Evolutionary conservation across 2,329 filamentous ascomycete genomes (phyloP).

Genomic region (Beauveria sp.): DNA sequence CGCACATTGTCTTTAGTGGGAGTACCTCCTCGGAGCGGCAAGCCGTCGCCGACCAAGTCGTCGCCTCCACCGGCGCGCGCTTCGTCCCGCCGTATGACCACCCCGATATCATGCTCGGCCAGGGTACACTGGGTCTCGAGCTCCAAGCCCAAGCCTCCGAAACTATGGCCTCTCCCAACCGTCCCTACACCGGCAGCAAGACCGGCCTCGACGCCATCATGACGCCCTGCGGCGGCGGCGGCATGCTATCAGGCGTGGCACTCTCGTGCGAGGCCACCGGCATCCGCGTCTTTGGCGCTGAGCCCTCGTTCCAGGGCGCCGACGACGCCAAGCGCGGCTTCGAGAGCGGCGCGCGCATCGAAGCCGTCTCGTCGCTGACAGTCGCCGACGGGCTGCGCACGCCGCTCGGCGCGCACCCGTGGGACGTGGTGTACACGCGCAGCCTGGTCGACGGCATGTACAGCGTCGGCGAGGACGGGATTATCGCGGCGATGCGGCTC

Average conservation of each 20-base stretch:
- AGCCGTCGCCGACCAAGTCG: conserved; percentile 61
- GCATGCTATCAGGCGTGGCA: conserved; percentile 77
- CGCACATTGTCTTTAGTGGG: conserved; percentile 72
- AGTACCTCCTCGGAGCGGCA: conserved; percentile 75
- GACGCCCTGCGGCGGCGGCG: conserved; percentile 79
- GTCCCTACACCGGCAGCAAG: conserved; percentile 11
- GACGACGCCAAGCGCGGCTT: conserved; percentile 75
- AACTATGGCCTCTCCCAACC: conserved; percentile 32
- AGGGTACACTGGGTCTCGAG: conserved; percentile 85
- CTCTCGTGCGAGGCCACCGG: conserved; percentile 65
- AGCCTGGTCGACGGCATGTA: conserved; percentile 63
- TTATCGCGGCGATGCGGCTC: conserved; percentile 65
- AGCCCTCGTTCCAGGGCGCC: conserved; percentile 73
- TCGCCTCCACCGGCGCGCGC: conserved; percentile 63
- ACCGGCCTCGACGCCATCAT: conserved; percentile 61
- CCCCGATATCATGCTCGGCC: conserved; percentile 82
- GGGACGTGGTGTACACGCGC: conserved; percentile 61
- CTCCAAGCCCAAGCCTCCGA: conserved; percentile 63
- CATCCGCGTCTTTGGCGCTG: conserved; percentile 75
- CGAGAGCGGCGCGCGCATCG: conserved; percentile 54
- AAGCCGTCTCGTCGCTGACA: conserved; percentile 64
- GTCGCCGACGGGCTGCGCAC: conserved; percentile 86
- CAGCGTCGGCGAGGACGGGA: conserved; percentile 74
- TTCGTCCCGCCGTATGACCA: conserved; percentile 90
- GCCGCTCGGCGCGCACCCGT: conserved; percentile 68